These are phyloP conservation scores for Rhizoclosmatium sp. DNA, from an alignment of 192 early-diverging fungal species.

Conservation along the genomic window DNA sequence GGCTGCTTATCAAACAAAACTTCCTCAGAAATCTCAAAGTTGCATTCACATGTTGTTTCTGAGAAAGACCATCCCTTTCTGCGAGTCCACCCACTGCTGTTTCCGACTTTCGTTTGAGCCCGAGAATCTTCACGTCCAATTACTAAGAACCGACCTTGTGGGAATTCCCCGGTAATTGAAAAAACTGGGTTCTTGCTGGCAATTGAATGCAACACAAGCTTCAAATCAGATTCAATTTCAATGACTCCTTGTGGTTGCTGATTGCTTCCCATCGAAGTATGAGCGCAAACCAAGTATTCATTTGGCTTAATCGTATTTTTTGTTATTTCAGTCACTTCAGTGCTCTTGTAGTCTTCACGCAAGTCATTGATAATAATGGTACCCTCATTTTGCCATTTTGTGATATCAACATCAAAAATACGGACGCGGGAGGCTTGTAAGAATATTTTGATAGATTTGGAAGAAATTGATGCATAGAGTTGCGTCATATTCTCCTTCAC, in stretches of 20 bases:
- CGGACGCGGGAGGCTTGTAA: not conserved
- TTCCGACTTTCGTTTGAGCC: conserved; percentile 28
- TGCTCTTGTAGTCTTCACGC: conserved; percentile 14
- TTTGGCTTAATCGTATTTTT: not conserved
- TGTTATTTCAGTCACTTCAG: conserved; percentile 12
- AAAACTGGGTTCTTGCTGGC: conserved; percentile 19
- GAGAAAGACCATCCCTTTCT: not conserved
- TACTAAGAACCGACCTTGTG: conserved; percentile 24
- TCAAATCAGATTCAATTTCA: conserved; percentile 24
- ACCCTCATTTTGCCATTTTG: conserved; percentile 10
- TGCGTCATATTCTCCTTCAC: not conserved
- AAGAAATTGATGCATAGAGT: conserved; percentile 6
- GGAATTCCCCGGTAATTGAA: conserved; percentile 32
- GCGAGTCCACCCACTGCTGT: conserved; percentile 17
- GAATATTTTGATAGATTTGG: conserved; percentile 13
- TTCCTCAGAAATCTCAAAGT: conserved; percentile 19
- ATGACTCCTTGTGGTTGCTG: not conserved
- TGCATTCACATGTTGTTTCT: conserved; percentile 8
- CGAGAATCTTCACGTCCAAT: conserved; percentile 11
- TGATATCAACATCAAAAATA: conserved; percentile 19
- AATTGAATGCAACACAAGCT: not conserved
- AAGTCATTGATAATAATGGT: not conserved
- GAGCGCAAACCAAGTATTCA: not conserved
- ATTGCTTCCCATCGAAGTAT: conserved; percentile 18
- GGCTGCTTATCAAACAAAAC: conserved; percentile 8